These are phyloP conservation scores for Blastocladiella emersonii DNA, from an alignment of 371 early-diverging fungal species.

Conservation along the genomic window DNA sequence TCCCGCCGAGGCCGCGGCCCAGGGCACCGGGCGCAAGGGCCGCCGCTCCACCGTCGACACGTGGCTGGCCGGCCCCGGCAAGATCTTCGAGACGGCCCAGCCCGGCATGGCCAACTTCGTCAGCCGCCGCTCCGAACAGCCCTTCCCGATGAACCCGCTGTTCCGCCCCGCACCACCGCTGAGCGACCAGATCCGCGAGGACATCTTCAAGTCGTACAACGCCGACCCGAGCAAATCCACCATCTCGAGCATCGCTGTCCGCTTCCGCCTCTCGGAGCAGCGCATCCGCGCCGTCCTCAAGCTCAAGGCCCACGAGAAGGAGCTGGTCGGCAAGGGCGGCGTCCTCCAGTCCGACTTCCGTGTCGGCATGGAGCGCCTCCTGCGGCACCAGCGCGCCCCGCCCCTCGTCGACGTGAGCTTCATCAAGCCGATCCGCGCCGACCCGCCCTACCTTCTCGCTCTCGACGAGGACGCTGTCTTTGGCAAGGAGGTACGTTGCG, in stretches of 20 bases:
- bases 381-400: background rate
- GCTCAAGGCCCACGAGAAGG: constrained; percentile 61
- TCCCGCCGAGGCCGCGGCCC: too few species aligned
- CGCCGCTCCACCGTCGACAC: too few species aligned
- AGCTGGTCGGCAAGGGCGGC: constrained; percentile 25
- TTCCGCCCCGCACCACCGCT: constrained; percentile 72
- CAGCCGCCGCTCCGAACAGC: constrained; percentile 20
- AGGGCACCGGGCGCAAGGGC: too few species aligned
- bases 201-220: constrained; percentile 54
- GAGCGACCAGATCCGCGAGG: constrained; percentile 46
- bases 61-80: background rate
- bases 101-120: background rate
- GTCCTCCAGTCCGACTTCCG: background rate
- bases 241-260: constrained; percentile 56
- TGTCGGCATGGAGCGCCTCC: background rate
- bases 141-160: constrained; percentile 79
- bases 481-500: background rate
- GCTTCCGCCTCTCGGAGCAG: constrained; percentile 61
- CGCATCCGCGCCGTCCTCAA: constrained; percentile 80
- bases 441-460: constrained; percentile 4
- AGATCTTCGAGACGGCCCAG: background rate
- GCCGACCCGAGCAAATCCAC: constrained; percentile 45
- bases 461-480: background rate
- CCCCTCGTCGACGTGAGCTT: background rate
- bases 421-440: constrained; percentile 1